Evolutionary conservation across 139 green algal genomes (phyloP).

Genomic region (Gonium pectorale): DNA sequence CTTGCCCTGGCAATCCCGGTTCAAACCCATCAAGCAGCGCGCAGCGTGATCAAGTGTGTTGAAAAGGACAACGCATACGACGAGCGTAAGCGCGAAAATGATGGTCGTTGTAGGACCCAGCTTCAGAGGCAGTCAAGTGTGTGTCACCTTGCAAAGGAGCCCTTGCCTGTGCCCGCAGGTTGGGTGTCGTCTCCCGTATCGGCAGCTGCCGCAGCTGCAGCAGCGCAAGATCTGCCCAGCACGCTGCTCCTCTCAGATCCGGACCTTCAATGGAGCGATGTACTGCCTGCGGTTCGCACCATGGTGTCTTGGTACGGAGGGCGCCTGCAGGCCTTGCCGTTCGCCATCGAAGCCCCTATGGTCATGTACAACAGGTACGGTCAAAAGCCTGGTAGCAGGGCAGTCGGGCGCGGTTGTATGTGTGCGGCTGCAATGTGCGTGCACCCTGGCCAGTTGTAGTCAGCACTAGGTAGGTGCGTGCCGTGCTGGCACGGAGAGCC

Average conservation of each 20-base stretch:
- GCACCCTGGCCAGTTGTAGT: neutral
- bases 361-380: slow-evolving; percentile 23
- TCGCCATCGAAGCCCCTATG: slow-evolving; percentile 10
- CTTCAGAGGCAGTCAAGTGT: too few species aligned
- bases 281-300: neutral
- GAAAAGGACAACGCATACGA: neutral
- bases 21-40: too few species aligned
- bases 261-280: slow-evolving; percentile 3
- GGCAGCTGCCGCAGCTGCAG: neutral
- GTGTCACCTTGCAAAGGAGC: neutral
- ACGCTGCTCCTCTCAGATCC: neutral
- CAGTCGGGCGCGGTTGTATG: neutral
- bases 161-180: neutral
- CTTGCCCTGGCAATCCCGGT: too few species aligned
- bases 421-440: neutral
- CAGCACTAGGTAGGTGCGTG: neutral
- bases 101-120: too few species aligned
- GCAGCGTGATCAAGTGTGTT: neutral
- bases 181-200: neutral
- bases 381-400: too few species aligned
- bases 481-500: neutral
- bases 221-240: slow-evolving; percentile 2
- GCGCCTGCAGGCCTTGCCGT: slow-evolving; percentile 20
- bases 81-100: too few species aligned
- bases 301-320: neutral